A percentile compares a stretch with the other conserved stretches of the same genome.
phyloP scores from a whole-genome alignment of 805 yeast genomes.

The Pichia phayaonensis region DNA sequence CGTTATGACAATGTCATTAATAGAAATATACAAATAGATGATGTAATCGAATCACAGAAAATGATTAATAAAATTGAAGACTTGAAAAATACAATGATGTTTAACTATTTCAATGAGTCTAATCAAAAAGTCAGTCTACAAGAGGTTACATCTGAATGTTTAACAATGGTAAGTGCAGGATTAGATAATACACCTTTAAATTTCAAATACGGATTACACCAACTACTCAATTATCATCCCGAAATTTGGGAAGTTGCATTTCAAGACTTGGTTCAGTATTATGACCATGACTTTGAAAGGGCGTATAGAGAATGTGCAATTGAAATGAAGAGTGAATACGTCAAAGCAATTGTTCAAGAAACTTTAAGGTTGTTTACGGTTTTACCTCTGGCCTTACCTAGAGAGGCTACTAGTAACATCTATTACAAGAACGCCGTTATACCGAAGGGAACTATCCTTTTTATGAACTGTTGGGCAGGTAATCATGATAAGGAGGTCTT shows the following conservation, averaged over 20 bases:
- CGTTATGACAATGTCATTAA: not conserved
- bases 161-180: conserved; percentile 76
- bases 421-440: conserved; percentile 32
- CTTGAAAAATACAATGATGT: conserved; percentile 20
- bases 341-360: conserved; percentile 55
- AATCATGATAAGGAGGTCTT: conserved; percentile 50
- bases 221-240: conserved; percentile 35
- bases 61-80: not conserved
- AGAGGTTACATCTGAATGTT: conserved; percentile 43
- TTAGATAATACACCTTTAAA: conserved; percentile 64
- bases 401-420: conserved; percentile 50
- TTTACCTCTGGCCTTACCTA: conserved; percentile 58
- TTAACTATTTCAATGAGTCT: conserved; percentile 18
- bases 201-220: conserved; percentile 53
- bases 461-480: conserved; percentile 66
- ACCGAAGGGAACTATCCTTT: conserved; percentile 48
- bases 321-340: conserved; percentile 36
- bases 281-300: conserved; percentile 19
- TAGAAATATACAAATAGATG: not conserved
- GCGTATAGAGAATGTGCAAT: conserved; percentile 22
- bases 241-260: conserved; percentile 39
- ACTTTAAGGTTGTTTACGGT: conserved; percentile 57
- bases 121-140: conserved; percentile 7
- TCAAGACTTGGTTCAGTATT: conserved; percentile 29
- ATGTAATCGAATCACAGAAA: not conserved